Evolutionary conservation across 768 basidiomycete genomes (phyloP).

Genomic region (Nidularia pulvinata): DNA sequence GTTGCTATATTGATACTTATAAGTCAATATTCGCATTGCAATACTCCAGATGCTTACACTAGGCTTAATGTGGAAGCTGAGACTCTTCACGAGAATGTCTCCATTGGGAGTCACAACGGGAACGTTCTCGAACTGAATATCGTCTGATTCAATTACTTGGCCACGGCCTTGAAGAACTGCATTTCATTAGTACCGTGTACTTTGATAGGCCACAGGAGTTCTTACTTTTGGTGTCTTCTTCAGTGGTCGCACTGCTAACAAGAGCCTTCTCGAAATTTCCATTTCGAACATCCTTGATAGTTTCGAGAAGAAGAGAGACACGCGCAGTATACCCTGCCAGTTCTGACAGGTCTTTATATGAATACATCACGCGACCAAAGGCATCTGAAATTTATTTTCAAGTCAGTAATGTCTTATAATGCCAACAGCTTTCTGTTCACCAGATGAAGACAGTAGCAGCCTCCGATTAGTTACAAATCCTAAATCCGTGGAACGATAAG

Average conservation of each 20-base stretch:
- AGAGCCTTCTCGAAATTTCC: conserved; percentile 90
- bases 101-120: conserved; percentile 97
- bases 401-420: no score
- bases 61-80: conserved; percentile 89
- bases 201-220: background rate
- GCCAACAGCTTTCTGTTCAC: conserved; percentile 21
- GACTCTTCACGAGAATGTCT: conserved; percentile 80
- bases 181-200: background rate
- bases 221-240: conserved; percentile 78
- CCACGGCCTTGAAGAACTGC: conserved; percentile 82
- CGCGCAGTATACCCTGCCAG: conserved; percentile 95
- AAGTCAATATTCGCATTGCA: conserved; percentile 5
- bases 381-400: conserved; percentile 55
- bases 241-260: conserved; percentile 70
- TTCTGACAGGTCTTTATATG: conserved; percentile 95
- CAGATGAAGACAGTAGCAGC: conserved; percentile 84
- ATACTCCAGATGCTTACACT: conserved; percentile 51
- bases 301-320: conserved; percentile 86
- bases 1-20: conserved; percentile 54
- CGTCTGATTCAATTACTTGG: conserved; percentile 78
- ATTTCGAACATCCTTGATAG: conserved; percentile 82
- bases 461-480: conserved; percentile 98
- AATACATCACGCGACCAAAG: conserved; percentile 95
- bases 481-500: conserved; percentile 19
- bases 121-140: conserved; percentile 91